phyloP scores from a whole-genome alignment of 1,139 yeast genomes.

The Taphrina pruni region DNA sequence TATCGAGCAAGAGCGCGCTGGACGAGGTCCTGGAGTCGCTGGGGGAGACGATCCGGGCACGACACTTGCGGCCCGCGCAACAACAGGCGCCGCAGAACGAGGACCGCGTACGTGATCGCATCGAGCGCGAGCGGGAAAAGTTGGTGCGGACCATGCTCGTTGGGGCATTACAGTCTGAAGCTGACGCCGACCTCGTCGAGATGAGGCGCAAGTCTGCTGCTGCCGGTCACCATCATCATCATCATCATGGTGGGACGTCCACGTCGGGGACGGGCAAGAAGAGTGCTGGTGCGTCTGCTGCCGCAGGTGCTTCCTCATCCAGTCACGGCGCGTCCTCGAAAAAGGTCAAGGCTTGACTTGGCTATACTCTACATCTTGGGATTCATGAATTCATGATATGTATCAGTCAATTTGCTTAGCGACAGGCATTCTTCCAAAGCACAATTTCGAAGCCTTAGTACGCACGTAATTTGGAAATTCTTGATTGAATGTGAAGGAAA shows the following conservation, averaged over 20 bases:
- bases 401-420: not conserved
- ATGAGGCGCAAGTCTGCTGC: slow-evolving; percentile 15
- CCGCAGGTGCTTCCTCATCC: not conserved
- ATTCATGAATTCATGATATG: not conserved
- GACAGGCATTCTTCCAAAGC: not conserved
- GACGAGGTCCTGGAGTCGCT: slow-evolving; percentile 32
- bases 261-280: not conserved
- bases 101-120: slow-evolving; percentile 40
- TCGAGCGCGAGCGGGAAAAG: slow-evolving; percentile 43
- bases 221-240: no score
- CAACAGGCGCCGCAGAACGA: slow-evolving; percentile 31
- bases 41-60: slow-evolving; percentile 34
- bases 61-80: slow-evolving; percentile 26
- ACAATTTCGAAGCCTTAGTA: not conserved
- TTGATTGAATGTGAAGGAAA: no score
- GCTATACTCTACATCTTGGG: no score
- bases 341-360: slow-evolving; percentile 13
- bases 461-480: no score
- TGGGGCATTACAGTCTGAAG: slow-evolving; percentile 35
- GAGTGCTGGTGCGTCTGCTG: not conserved
- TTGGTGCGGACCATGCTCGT: slow-evolving; percentile 34
- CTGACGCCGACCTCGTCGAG: slow-evolving; percentile 33
- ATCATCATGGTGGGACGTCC: no score
- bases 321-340: slow-evolving; percentile 1
- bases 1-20: slow-evolving; percentile 31